Conservation (phyloP, 306 rosid genomes). For the Trifolium repens region DNA sequence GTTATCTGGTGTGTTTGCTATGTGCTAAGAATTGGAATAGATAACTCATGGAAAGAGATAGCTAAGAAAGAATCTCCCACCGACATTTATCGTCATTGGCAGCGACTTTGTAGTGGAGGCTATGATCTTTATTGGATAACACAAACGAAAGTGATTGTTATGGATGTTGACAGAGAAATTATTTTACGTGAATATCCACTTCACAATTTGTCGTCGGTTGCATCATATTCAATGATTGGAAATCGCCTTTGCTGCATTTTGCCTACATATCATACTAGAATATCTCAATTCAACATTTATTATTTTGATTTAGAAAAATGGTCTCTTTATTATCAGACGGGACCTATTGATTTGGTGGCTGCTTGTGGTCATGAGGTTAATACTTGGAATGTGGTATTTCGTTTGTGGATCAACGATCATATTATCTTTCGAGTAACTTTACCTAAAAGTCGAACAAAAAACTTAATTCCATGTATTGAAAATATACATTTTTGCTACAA, state of each 20-base stretch:
- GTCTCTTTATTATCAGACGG: not conserved
- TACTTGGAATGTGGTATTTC: not conserved
- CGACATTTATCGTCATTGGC: rapidly evolving
- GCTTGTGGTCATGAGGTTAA: not conserved
- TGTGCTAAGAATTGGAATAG: constrained; percentile 1
- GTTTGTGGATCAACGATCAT: not conserved
- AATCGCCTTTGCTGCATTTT: not conserved
- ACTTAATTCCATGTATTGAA: no score
- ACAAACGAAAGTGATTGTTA: not conserved
- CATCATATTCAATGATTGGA: not conserved
- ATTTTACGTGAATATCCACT: not conserved
- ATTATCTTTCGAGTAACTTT: not conserved
- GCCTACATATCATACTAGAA: not conserved
- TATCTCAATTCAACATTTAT: not conserved
- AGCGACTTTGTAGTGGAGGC: not conserved
- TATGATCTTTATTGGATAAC: not conserved
- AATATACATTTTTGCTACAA: not conserved
- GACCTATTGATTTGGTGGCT: not conserved
- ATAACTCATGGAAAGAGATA: constrained; percentile 3
- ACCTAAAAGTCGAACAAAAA: no score
- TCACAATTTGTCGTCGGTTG: not conserved
- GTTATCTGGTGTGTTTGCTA: not conserved
- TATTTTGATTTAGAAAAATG: not conserved
- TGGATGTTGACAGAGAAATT: constrained; percentile 1
- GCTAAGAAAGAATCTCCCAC: not conserved